phyloP scores from a whole-genome alignment of 805 yeast genomes.

The Tetrapisispora nanseiensis region DNA sequence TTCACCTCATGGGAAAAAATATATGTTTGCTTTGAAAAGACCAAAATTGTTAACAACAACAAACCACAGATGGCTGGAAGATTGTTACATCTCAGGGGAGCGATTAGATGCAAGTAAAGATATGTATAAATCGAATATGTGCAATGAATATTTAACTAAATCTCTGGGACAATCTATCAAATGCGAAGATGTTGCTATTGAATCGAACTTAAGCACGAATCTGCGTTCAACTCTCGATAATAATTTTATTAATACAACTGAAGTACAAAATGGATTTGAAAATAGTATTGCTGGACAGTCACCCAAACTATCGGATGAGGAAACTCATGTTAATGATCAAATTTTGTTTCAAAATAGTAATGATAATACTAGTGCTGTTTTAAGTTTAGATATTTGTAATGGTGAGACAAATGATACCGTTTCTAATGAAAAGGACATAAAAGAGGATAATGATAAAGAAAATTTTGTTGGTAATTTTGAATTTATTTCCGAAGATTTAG shows the following conservation, averaged over 20 bases:
- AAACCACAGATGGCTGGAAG: conserved; percentile 86
- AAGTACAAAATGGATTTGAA: background rate
- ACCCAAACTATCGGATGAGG: too few relatives aligned
- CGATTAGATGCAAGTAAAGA: conserved; percentile 7
- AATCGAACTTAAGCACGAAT: background rate
- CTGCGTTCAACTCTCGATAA: background rate
- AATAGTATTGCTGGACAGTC: too few relatives aligned
- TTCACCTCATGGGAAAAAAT: conserved; percentile 61
- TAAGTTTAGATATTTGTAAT: background rate
- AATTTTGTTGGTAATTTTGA: background rate
- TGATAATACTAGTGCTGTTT: background rate
- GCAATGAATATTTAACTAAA: background rate
- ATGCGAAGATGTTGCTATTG: background rate
- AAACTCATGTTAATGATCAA: background rate
- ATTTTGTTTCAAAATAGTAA: too few relatives aligned
- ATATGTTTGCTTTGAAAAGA: conserved; percentile 67
- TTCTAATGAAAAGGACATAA: conserved; percentile 19
- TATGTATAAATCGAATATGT: conserved; percentile 3
- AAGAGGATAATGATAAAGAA: background rate
- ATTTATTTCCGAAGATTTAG: background rate
- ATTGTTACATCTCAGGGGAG: conserved; percentile 37
- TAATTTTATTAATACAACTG: too few relatives aligned
- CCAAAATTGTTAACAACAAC: conserved; percentile 36
- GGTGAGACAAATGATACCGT: conserved; percentile 5
- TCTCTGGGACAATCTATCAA: background rate